Percentiles rank a stretch among this genome's conserved stretches.
These are phyloP conservation scores for Hypoxylon sp. DNA, from an alignment of 2,329 filamentous ascomycete species.

Conservation along the genomic window DNA sequence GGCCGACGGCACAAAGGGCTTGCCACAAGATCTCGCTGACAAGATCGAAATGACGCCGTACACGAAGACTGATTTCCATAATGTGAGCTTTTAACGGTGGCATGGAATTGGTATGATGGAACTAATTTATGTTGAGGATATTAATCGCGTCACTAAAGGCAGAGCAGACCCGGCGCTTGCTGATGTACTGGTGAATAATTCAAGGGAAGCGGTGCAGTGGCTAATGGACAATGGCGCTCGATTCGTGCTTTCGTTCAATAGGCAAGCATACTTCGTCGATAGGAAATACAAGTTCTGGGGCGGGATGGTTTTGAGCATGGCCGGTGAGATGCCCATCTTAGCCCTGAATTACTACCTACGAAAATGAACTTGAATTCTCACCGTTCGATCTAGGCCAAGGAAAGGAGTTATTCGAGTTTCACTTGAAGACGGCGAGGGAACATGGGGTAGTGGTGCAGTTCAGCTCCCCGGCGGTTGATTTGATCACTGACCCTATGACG, in stretches of 20 bases:
- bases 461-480: constrained; percentile 32
- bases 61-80: constrained; percentile 63
- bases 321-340: constrained; percentile 56
- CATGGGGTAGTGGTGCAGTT: constrained; percentile 39
- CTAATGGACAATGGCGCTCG: constrained; percentile 65
- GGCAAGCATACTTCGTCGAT: constrained; percentile 74
- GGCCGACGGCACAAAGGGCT: constrained; percentile 57
- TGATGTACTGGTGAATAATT: constrained; percentile 63
- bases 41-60: constrained; percentile 72
- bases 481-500: constrained; percentile 37
- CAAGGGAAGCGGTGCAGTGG: constrained; percentile 66
- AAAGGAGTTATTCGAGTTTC: constrained; percentile 45
- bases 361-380: not conserved
- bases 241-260: constrained; percentile 72
- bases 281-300: constrained; percentile 75
- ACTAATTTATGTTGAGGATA: constrained; percentile 55
- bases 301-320: constrained; percentile 64
- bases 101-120: not conserved
- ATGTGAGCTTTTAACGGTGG: constrained; percentile 21
- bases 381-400: constrained; percentile 36
- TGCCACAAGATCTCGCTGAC: constrained; percentile 50
- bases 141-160: constrained; percentile 67
- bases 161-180: constrained; percentile 64
- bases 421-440: constrained; percentile 38
- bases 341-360: not conserved